Evolutionary conservation across 768 basidiomycete genomes (phyloP), one percentile per base, ranked within the genome.

Genomic region (Lactarius hengduanensis): DNA sequence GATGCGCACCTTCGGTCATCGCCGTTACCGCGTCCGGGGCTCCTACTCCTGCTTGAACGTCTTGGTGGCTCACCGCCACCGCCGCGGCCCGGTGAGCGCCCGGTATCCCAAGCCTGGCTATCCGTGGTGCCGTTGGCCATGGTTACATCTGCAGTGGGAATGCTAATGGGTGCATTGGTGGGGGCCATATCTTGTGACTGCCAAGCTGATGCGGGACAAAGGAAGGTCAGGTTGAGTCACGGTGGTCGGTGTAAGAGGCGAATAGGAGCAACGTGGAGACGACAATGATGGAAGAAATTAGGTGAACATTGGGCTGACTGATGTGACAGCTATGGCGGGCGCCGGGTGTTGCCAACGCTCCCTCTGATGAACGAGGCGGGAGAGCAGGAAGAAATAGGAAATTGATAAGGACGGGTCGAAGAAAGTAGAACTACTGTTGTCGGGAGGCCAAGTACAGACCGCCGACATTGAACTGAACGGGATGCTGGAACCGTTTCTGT

Each of bases 131-230:
- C 69, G 78, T 85, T 87, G 56, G 82, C 78, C 75, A 81, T 74
- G 62, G 75, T 74, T 1, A 77, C 73, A 59, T 83, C 83, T 62
- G 70, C 72, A 30, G 84, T 82, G 59, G 90, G 90, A 73, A 91
- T 91, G 76, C 87, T 86, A 70, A 90, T 91, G 57, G 84, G 88
- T 26, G 74, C 77, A 54, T 76, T 78, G 72, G 75, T 81, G 10
- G 86, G 79, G 63, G 90, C 90, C 69, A 90, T 90, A 70, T 92
- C 90, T 85, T 89, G 88, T 41, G 87, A 84, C 79, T 90, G 89
- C 90, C 90, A 91, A 74, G 90, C 90, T 91, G 86, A 75, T 76
- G 70, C 77, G 72, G 70, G 74, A 74, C 73, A 75, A 77, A 76
- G 73, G 78, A 74, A 75, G 59, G 76, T 81, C 76, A 84, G 81